Conservation (phyloP, 2,329 filamentous ascomycete genomes). For the Fusarium gaditjirri region DNA sequence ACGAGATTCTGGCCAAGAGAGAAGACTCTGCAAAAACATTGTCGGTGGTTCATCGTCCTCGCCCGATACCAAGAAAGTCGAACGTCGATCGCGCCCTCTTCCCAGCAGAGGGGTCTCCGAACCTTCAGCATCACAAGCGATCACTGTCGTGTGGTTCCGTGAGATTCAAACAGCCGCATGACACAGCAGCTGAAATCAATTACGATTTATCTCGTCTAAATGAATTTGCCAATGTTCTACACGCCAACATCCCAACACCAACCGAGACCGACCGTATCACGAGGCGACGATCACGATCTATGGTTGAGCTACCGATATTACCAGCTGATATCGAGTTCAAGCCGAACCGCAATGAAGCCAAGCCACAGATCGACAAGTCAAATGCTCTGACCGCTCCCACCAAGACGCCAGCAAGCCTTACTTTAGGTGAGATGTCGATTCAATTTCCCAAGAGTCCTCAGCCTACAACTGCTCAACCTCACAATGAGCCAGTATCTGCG, state of each 20-base stretch:
- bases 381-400: not conserved
- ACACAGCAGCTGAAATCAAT: constrained; percentile 58
- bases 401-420: constrained; percentile 10
- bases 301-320: constrained; percentile 40
- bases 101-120: constrained; percentile 54
- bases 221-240: constrained; percentile 42
- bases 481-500: constrained; percentile 8
- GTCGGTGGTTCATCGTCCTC: constrained; percentile 62
- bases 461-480: not conserved
- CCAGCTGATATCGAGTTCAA: constrained; percentile 10
- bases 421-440: not conserved
- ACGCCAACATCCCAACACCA: constrained; percentile 10
- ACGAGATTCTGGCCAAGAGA: constrained; percentile 13
- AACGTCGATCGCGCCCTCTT: constrained; percentile 60
- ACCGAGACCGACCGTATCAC: constrained; percentile 29
- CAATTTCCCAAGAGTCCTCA: constrained; percentile 19
- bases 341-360: constrained; percentile 3
- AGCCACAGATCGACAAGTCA: constrained; percentile 1
- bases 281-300: constrained; percentile 42
- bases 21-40: constrained; percentile 9
- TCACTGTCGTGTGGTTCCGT: constrained; percentile 62
- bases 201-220: constrained; percentile 58
- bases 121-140: constrained; percentile 56
- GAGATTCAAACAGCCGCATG: constrained; percentile 58
- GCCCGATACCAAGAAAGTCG: constrained; percentile 64